Base-by-base conservation (phyloP, 1,139 yeast species). In the Lodderomyces metapsilosis region DNA sequence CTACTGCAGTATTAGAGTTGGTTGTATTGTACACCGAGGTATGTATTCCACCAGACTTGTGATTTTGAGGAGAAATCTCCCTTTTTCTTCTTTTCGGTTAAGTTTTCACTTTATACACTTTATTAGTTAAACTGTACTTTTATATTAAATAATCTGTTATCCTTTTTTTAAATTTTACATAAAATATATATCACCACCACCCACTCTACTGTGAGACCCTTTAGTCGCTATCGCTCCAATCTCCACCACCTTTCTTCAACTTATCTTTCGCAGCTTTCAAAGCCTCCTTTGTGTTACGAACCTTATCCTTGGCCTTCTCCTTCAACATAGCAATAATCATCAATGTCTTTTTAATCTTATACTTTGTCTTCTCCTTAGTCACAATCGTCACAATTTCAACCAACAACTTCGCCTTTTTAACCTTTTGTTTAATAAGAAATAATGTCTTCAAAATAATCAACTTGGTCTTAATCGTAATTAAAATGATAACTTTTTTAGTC, bases 1-100 rank as follows among this genome's bases (percentile, higher is more conserved):
- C 58, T 12, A 50, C 69, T 7, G 65, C 60, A 18, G 65, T 62
- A 10, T 47, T 65, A 22, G 64, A 67, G 41, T 62, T 59, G 44
- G 61, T 62, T 21, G 60, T 66, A 8, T 61, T 65, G 48, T 56
- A 54, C 52, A 67, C 72, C 28, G 48, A 54, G 31, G 50, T 44
- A 13, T 62, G 70, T 51, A 43, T 41, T 9, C 34, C 40, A 4
- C 23, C 34, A 8, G n/a, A 9, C 17, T 12, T 15, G n/a, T n/a
- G n/a, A n/a, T n/a, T n/a, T n/a, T n/a, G n/a, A n/a, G 33, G 33
- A 24, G 8, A 24, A 24, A 6, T 11, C n/a, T 24, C 22, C 5
- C 12, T 24, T 11, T 24, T 24, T 6, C 4, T 6, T 24, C 4
- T 7, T 11, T 11, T 10, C 27, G 12, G 9, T 24, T 24, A 6